Evolutionary conservation across 2,329 filamentous ascomycete genomes (phyloP).

Genomic region (Endocalyx cinctus): DNA sequence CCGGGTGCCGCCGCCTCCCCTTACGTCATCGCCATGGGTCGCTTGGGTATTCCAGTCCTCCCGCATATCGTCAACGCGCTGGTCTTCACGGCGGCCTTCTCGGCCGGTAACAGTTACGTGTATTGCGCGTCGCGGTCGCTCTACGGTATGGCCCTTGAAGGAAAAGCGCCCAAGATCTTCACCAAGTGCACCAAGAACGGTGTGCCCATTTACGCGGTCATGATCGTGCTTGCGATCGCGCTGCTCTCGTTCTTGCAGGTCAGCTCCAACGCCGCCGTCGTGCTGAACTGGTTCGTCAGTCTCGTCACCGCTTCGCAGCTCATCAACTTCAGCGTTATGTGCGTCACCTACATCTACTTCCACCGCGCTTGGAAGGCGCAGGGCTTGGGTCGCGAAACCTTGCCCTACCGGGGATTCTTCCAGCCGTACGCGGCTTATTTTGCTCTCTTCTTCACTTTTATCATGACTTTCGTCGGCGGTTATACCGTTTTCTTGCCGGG

Average conservation of each 20-base stretch:
- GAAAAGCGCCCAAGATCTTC: conserved; percentile 59
- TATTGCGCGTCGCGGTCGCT: conserved; percentile 66
- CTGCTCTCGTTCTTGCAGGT: conserved; percentile 72
- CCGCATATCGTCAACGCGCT: conserved; percentile 71
- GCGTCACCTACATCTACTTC: conserved; percentile 68
- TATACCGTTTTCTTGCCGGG: conserved; percentile 71
- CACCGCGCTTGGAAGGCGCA: conserved; percentile 65
- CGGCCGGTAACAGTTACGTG: conserved; percentile 63
- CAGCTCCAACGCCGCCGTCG: conserved; percentile 58
- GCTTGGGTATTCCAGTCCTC: conserved; percentile 57
- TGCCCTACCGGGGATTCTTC: conserved; percentile 66
- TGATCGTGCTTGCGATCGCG: conserved; percentile 60
- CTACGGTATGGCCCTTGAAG: conserved; percentile 64
- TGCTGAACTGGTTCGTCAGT: conserved; percentile 69
- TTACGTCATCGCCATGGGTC: conserved; percentile 64
- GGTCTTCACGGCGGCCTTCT: conserved; percentile 62
- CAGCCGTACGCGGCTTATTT: conserved; percentile 72
- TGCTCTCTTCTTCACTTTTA: conserved; percentile 55
- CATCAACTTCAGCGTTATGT: conserved; percentile 67
- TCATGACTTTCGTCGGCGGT: conserved; percentile 72
- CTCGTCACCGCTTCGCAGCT: conserved; percentile 67
- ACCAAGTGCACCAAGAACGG: conserved; percentile 58
- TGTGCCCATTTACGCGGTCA: conserved; percentile 71
- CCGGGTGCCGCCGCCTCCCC: conserved; percentile 67
- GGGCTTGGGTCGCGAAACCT: conserved; percentile 58